Evolutionary conservation across 495 filamentous ascomycete species (phyloP).

Genomic region (Annulohypoxylon maeteangense): DNA sequence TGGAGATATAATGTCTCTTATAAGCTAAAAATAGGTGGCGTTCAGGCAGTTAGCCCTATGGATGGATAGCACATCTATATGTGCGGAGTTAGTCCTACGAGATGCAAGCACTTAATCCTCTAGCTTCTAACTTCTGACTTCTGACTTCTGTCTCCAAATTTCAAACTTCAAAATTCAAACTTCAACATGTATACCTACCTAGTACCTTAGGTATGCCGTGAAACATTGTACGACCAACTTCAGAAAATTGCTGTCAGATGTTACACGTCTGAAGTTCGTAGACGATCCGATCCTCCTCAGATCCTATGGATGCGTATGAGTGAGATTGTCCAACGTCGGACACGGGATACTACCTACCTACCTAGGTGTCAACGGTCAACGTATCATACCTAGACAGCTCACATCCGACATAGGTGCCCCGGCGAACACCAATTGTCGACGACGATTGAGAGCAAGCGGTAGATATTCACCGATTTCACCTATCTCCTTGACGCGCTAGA

Average conservation of each 20-base stretch:
- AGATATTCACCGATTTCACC: neutral
- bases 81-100: neutral
- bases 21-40: constrained; percentile 5
- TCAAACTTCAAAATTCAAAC: too few relatives aligned
- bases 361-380: neutral
- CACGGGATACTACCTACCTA: neutral
- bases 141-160: too few relatives aligned
- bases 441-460: neutral
- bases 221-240: constrained; percentile 3
- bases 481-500: neutral
- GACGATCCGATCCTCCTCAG: neutral
- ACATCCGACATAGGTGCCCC: neutral
- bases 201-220: neutral
- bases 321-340: neutral
- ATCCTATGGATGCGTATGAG: neutral
- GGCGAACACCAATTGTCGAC: neutral
- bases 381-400: constrained; percentile 6
- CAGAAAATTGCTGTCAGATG: neutral
- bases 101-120: neutral
- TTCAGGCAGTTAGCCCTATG: neutral
- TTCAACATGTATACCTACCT: too few relatives aligned
- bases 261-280: constrained; percentile 4
- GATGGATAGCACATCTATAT: too few relatives aligned
- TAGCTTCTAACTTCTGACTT: too few relatives aligned
- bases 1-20: neutral